Base-by-base conservation (phyloP, 768 basidiomycete species). In the Russula earlei region DNA sequence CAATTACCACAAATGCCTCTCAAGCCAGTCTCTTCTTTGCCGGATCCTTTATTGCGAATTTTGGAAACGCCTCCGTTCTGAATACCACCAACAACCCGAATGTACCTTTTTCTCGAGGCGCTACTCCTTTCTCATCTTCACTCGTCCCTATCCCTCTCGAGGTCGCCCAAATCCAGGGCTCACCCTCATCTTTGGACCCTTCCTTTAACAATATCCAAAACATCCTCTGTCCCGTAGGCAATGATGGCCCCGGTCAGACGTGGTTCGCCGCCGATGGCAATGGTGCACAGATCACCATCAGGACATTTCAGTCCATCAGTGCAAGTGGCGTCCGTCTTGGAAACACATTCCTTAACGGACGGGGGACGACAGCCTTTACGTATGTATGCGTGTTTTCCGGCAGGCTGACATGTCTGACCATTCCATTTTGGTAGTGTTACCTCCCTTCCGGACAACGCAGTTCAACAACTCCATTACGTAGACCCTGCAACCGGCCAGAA, bases 301-400 rank as follows among this genome's bases (percentile, higher is more conserved):
- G 85, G 55, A 78, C 83, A n/a, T 89, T 85, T 66, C 73, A 81
- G 25, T 85, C 77, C 65, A 79, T 89, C 54, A 81, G 78, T 47
- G 87, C 83, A 3, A 82, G 76, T 54, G 96, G 95, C 5, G 67
- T 97, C 46, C 82, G 96, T 43, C 73, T 99, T 27, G 94, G 92
- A 25, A 98, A 99, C 71, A 94, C 92, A 8, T 90, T 95, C 69
- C 76, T 84, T 60, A 70, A 75, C 49, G 79, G 83, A 50, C 83
- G 87, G 62, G 87, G 92, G 40, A 95, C 95, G 1, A 88, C 82
- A n/a, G 78, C 75, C 5, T 99, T 99, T 71, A 86, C 79, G 94
- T 94, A 69, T 52, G 81, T 66, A 49, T 6, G 29, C 37, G 42
- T 46, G 6, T 8, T 56, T 9, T 38, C 45, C 33, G 33, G 31